Conservation (phyloP, 495 filamentous ascomycete species). For the Cryomyces antarcticus region DNA sequence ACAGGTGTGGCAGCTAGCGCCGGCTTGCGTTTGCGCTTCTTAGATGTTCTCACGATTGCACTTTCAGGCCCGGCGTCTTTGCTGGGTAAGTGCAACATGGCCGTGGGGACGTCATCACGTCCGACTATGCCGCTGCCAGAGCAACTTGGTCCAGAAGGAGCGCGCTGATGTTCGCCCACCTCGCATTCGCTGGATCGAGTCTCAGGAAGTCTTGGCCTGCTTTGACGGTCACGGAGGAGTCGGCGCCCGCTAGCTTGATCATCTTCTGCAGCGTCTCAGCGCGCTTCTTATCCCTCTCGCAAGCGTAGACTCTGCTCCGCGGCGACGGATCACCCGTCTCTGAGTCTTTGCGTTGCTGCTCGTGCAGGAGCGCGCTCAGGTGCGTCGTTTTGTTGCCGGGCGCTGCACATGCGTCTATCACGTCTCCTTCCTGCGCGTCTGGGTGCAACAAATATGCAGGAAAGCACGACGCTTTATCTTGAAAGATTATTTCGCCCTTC, state of each 20-base stretch:
- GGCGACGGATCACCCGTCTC: not conserved
- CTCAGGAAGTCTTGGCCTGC: constrained; percentile 62
- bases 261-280: constrained; percentile 61
- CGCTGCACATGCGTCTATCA: constrained; percentile 80
- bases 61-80: constrained; percentile 5
- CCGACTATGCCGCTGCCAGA: constrained; percentile 88
- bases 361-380: constrained; percentile 48
- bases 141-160: constrained; percentile 77
- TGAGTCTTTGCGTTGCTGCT: constrained; percentile 8
- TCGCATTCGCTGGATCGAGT: constrained; percentile 35
- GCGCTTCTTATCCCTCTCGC: constrained; percentile 45
- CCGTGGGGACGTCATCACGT: constrained; percentile 48
- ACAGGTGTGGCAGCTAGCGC: not conserved
- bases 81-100: constrained; percentile 27
- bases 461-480: constrained; percentile 95
- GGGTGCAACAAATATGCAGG: constrained; percentile 68
- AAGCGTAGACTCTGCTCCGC: constrained; percentile 35
- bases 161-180: constrained; percentile 39
- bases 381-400: constrained; percentile 97
- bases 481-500: constrained; percentile 60
- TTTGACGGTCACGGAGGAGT: constrained; percentile 36
- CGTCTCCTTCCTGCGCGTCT: constrained; percentile 35
- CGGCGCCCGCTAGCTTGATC: constrained; percentile 53
- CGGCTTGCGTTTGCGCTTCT: constrained; percentile 8
- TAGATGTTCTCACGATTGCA: not conserved